Base-by-base conservation (phyloP, 192 early-diverging fungal genomes). In the Funneliformis mosseae region DNA sequence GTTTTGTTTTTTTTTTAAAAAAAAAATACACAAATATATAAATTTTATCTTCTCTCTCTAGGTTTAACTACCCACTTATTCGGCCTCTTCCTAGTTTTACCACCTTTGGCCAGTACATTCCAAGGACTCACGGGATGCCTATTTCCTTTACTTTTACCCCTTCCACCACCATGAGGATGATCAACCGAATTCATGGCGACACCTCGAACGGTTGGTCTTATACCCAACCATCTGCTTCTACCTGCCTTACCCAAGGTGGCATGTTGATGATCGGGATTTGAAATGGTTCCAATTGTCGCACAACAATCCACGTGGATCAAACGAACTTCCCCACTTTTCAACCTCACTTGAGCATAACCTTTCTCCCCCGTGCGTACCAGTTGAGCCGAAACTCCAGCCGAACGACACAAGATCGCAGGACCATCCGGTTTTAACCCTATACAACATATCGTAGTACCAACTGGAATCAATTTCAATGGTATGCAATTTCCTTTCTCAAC, bases 161-260 rank as follows among this genome's bases (percentile, higher is more conserved):
- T 89, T 68, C 96, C 97, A 93, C 98, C 98, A 87, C 98, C 98
- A 84, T 97, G 97, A 76, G 98, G 98, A 88, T 99, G 98, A 87
- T 97, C 96, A 68, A 88, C 87, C 10, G 95, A 92, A 88, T 95
- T 97, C 94, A 94, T 94, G n/a, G 96, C 95, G 77, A 96, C 94
- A 91, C 98, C 98, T 82, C 98, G 81, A 72, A 98, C 96, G 27
- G 90, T 91, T 18, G 98, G 98, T 73, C 98, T 90, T 84, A 92
- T 91, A n/a, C 97, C 97, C 55, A 91, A 84, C 82, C 93, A 90
- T 69, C 96, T 83, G 50, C 88, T 85, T 50, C 94, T 92, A 66
- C 97, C 97, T 72, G 97, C 97, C 77, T 96, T 94, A 60, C 97
- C 97, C 81, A 94, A 87, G 81, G 90, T 93, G 77, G 91, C 87